Evolutionary conservation across 2,329 filamentous ascomycete genomes (phyloP).

Genomic region (Tolypocladium tropicale): DNA sequence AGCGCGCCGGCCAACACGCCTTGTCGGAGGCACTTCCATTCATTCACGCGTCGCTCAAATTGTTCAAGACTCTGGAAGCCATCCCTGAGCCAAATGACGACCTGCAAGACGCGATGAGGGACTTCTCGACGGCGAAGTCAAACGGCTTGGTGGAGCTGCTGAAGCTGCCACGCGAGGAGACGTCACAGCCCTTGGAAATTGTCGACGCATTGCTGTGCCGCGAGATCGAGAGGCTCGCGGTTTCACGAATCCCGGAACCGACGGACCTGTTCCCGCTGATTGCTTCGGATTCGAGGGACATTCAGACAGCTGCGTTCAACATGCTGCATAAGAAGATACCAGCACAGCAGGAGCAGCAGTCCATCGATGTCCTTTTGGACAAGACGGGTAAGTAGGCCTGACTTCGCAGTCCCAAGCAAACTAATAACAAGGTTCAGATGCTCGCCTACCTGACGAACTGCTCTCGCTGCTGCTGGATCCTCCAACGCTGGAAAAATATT

Average conservation of each 20-base stretch:
- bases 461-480: conserved; percentile 73
- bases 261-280: conserved; percentile 66
- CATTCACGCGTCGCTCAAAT: conserved; percentile 61
- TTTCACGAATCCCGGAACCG: conserved; percentile 51
- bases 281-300: conserved; percentile 60
- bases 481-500: conserved; percentile 58
- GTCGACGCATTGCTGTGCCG: conserved; percentile 66
- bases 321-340: conserved; percentile 76
- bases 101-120: conserved; percentile 61
- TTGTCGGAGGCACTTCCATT: conserved; percentile 46
- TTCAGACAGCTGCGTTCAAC: conserved; percentile 73
- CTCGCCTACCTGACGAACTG: conserved; percentile 71
- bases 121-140: conserved; percentile 45
- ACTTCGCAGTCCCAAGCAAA: not conserved
- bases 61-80: conserved; percentile 53
- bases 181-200: conserved; percentile 59
- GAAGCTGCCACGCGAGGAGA: conserved; percentile 33
- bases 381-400: conserved; percentile 40
- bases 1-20: conserved; percentile 28
- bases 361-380: conserved; percentile 64
- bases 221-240: conserved; percentile 53
- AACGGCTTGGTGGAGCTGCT: conserved; percentile 53
- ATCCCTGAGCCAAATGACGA: conserved; percentile 77
- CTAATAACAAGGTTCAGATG: conserved; percentile 27
- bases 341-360: conserved; percentile 66